Percentiles rank a stretch among this genome's conserved stretches.
Evolutionary conservation across 2,329 filamentous ascomycete genomes (phyloP).

Genomic region (Epichloe brachyelytri): DNA sequence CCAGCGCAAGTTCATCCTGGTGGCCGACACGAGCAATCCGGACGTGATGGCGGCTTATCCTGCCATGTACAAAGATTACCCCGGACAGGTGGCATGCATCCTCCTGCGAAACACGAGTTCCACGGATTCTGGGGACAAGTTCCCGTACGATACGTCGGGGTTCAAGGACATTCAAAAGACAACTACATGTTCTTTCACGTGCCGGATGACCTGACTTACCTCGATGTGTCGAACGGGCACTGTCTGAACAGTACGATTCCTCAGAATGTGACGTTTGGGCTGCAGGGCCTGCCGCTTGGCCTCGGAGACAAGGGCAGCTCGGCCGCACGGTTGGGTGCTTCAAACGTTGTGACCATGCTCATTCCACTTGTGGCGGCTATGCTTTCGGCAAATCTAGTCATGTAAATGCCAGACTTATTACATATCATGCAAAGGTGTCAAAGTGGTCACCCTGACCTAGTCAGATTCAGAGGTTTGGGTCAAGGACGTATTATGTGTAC

Average conservation of each 20-base stretch:
- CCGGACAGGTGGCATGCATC: slow-evolving; percentile 64
- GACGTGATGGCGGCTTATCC: slow-evolving; percentile 60
- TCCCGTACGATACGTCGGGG: slow-evolving; percentile 62
- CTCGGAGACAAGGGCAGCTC: slow-evolving; percentile 21
- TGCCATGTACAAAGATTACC: slow-evolving; percentile 50
- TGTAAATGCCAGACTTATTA: neutral
- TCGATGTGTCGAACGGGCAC: slow-evolving; percentile 55
- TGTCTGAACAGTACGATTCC: slow-evolving; percentile 52
- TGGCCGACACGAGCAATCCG: slow-evolving; percentile 64
- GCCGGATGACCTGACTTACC: slow-evolving; percentile 51
- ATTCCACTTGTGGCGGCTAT: slow-evolving; percentile 10
- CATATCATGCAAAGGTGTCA: neutral
- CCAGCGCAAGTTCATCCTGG: slow-evolving; percentile 58
- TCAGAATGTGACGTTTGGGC: slow-evolving; percentile 60
- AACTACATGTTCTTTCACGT: slow-evolving; percentile 72
- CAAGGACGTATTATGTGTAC: no score
- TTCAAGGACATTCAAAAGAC: slow-evolving; percentile 53
- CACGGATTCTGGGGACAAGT: slow-evolving; percentile 53
- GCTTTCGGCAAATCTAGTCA: slow-evolving; percentile 9
- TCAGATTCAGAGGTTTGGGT: neutral
- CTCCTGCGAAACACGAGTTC: slow-evolving; percentile 61
- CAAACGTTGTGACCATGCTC: slow-evolving; percentile 10
- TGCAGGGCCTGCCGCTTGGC: slow-evolving; percentile 44
- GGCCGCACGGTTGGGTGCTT: slow-evolving; percentile 13
- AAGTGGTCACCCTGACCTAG: neutral